Evolutionary conservation across 2,329 filamentous ascomycete genomes (phyloP).

Genomic region (Zasmidium cellare): DNA sequence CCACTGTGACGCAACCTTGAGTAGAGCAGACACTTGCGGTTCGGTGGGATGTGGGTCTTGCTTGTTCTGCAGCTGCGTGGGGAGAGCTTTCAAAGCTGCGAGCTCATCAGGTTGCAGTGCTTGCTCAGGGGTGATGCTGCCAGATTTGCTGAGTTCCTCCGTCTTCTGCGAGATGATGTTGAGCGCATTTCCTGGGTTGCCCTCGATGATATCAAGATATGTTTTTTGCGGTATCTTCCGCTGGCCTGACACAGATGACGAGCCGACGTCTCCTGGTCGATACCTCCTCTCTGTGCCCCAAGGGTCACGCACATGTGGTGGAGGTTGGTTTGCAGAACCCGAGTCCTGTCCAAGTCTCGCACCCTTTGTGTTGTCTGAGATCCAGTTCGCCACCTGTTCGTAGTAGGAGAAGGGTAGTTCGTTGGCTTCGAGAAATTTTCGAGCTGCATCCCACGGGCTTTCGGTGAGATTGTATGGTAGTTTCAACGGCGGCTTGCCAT

Average conservation of each 20-base stretch:
- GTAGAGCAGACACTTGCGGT: conserved; percentile 52
- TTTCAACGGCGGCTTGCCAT: conserved; percentile 88
- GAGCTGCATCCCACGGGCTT: conserved; percentile 88
- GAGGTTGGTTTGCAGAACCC: conserved; percentile 39
- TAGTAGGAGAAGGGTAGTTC: conserved; percentile 84
- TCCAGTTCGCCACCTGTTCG: conserved; percentile 91
- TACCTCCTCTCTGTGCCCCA: conserved; percentile 79
- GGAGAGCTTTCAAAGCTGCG: conserved; percentile 60
- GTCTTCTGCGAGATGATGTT: conserved; percentile 69
- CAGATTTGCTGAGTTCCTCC: conserved; percentile 63
- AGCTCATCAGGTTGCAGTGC: conserved; percentile 74
- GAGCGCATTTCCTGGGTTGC: conserved; percentile 39
- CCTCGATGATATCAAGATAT: conserved; percentile 33
- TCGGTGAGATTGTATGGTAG: conserved; percentile 91
- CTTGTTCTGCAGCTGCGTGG: conserved; percentile 60
- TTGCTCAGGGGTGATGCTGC: conserved; percentile 42
- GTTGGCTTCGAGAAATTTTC: conserved; percentile 86
- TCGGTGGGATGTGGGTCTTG: conserved; percentile 42
- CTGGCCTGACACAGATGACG: conserved; percentile 31
- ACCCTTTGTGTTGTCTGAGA: conserved; percentile 84
- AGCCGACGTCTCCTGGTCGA: conserved; percentile 65
- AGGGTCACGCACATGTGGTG: conserved; percentile 63
- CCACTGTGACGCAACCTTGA: conserved; percentile 77
- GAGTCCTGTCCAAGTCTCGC: conserved; percentile 67
- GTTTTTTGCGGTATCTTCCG: conserved; percentile 32